Percentiles rank a stretch among this genome's conserved stretches.
These are phyloP conservation scores for Ascochyta fabae DNA, from an alignment of 2,329 filamentous ascomycete species.

Conservation along the genomic window DNA sequence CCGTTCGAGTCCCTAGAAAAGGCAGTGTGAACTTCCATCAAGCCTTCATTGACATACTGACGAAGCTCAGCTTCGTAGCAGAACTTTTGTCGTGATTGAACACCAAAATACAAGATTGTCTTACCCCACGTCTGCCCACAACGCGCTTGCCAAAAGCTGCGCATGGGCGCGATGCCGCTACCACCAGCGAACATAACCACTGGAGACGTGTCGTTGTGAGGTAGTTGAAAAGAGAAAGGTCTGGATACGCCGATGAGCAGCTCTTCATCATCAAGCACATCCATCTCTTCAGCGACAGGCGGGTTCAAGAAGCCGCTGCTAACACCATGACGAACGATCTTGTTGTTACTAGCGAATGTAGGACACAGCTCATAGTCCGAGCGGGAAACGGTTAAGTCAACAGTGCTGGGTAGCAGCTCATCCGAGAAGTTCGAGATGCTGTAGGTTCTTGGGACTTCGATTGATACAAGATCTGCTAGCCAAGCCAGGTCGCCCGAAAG, in stretches of 20 bases:
- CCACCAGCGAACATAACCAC: conserved; percentile 62
- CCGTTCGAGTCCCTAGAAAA: conserved; percentile 60
- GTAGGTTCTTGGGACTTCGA: conserved; percentile 35
- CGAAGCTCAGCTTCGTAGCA: conserved; percentile 33
- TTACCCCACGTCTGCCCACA: conserved; percentile 29
- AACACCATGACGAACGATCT: conserved; percentile 53
- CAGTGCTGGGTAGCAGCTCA: conserved; percentile 58
- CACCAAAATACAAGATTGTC: conserved; percentile 29
- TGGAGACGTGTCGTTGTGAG: conserved; percentile 57
- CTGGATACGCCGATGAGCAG: conserved; percentile 61
- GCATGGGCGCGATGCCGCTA: conserved; percentile 33
- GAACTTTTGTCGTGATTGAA: conserved; percentile 33
- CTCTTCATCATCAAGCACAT: conserved; percentile 51
- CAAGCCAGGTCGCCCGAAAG: conserved; percentile 27
- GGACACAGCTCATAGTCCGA: conserved; percentile 59
- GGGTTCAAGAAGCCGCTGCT: conserved; percentile 64
- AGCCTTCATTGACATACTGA: conserved; percentile 51
- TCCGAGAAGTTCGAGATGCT: conserved; percentile 56
- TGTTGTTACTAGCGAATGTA: conserved; percentile 22
- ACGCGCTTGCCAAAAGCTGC: conserved; percentile 35
- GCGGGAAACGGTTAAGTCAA: conserved; percentile 61
- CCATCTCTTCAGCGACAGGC: conserved; percentile 49
- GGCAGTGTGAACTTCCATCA: conserved; percentile 61
- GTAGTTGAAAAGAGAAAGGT: conserved; percentile 60
- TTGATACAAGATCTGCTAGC: conserved; percentile 27